phyloP scores from a whole-genome alignment of 176 grass and related monocot species.

The Aegilops sharonensis region DNA sequence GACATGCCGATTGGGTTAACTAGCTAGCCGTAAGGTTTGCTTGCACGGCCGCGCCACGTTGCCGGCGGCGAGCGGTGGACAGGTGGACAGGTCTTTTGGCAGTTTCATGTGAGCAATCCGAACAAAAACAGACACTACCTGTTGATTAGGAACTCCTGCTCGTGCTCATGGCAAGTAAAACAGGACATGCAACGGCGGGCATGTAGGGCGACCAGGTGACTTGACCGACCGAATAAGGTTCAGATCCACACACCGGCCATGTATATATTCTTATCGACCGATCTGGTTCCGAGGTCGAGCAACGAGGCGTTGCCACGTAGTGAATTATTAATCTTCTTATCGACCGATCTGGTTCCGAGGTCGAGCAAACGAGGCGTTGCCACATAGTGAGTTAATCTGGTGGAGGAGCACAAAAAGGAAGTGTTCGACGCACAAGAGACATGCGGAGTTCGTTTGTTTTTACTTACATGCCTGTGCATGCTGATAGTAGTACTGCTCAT shows the following conservation, averaged over 20 bases:
- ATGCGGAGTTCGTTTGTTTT: too few relatives aligned
- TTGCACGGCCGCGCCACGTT: background rate
- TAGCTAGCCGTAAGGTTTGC: background rate
- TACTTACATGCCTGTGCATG: too few relatives aligned
- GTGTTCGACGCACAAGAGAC: background rate
- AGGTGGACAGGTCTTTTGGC: background rate
- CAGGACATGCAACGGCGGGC: background rate
- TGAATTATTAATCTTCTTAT: too few relatives aligned
- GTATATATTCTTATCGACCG: background rate
- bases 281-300: too few relatives aligned
- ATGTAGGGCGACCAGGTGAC: background rate
- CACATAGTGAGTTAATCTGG: background rate
- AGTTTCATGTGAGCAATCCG: background rate
- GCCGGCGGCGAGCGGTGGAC: background rate
- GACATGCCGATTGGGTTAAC: too few relatives aligned
- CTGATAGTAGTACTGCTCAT: too few relatives aligned
- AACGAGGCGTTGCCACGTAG: too few relatives aligned
- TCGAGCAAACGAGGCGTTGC: background rate
- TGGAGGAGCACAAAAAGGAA: too few relatives aligned
- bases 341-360: too few relatives aligned
- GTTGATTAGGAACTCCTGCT: background rate
- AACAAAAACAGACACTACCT: background rate
- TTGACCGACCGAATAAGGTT: background rate
- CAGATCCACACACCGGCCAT: background rate
- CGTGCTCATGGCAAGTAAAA: background rate